Evolutionary conservation across 1,284 basidiomycete species (phyloP).

Genomic region (Entoloma clypeatum): DNA sequence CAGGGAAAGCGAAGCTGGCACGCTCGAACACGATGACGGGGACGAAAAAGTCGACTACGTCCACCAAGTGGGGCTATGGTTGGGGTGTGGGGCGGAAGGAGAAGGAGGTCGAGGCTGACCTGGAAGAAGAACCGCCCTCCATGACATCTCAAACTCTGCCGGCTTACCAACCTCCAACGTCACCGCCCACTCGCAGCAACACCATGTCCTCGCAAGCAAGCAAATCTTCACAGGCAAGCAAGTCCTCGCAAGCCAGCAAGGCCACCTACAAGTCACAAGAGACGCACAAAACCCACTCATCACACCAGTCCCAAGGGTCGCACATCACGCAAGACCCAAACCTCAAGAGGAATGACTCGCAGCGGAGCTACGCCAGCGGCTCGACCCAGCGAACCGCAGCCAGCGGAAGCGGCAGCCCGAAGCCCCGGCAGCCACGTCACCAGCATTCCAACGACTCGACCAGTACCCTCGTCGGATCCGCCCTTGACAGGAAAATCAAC

Average conservation of each 20-base stretch:
- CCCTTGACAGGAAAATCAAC: conserved; percentile 60
- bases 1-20: conserved; percentile 38
- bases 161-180: conserved; percentile 38
- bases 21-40: conserved; percentile 55
- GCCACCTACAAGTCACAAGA: conserved; percentile 29
- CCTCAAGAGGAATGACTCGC: conserved; percentile 26
- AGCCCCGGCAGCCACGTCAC: conserved; percentile 35
- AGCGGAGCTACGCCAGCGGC: conserved; percentile 25
- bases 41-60: conserved; percentile 36
- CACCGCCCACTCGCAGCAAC: conserved; percentile 38
- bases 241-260: conserved; percentile 33
- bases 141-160: conserved; percentile 36
- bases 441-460: conserved; percentile 56
- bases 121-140: conserved; percentile 31
- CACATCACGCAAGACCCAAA: conserved; percentile 20
- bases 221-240: too few species aligned
- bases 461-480: conserved; percentile 69
- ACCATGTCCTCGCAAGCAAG: conserved; percentile 38
- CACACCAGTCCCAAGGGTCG: conserved; percentile 26
- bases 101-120: conserved; percentile 39
- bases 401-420: conserved; percentile 10
- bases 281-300: conserved; percentile 23
- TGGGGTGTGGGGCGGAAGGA: conserved; percentile 64
- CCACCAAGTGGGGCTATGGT: conserved; percentile 60
- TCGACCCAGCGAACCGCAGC: conserved; percentile 22